Conservation (phyloP, 257 asterid genomes). For the Cynanchum wilfordii region DNA sequence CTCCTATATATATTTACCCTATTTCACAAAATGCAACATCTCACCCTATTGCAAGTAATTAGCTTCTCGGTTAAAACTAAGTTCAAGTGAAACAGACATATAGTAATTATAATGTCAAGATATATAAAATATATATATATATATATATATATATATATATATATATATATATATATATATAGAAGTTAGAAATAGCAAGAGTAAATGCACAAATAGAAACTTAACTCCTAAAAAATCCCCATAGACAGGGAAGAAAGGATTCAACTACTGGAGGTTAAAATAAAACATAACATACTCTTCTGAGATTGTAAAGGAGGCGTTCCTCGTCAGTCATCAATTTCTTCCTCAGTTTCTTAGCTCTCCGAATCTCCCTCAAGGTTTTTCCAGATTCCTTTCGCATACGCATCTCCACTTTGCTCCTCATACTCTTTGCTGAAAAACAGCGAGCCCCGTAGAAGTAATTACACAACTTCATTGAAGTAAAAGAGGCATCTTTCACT, state of each 20-base stretch:
- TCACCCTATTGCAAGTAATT: background rate
- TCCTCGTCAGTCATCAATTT: slow-evolving; percentile 91
- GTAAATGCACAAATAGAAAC: background rate
- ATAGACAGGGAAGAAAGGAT: background rate
- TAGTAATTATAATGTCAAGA: background rate
- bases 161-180: no score
- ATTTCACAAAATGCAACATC: background rate
- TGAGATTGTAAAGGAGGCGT: slow-evolving; percentile 70
- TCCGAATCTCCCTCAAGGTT: slow-evolving; percentile 70
- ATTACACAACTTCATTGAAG: slow-evolving; percentile 30
- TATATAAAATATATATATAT: no score
- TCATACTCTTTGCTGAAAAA: slow-evolving; percentile 80
- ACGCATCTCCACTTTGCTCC: slow-evolving; percentile 91
- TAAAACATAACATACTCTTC: slow-evolving; percentile 47
- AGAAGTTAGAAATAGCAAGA: background rate
- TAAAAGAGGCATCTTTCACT: slow-evolving; percentile 11
- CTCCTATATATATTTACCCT: background rate
- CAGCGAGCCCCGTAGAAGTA: slow-evolving; percentile 48
- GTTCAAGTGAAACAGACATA: background rate
- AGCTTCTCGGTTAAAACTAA: background rate
- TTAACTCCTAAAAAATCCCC: background rate
- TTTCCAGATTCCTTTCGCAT: slow-evolving; percentile 81
- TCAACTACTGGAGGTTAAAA: background rate
- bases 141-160: no score
- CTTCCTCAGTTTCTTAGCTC: slow-evolving; percentile 65